Base-by-base conservation (phyloP, 306 rosid genomes). In the Sophora flavescens region DNA sequence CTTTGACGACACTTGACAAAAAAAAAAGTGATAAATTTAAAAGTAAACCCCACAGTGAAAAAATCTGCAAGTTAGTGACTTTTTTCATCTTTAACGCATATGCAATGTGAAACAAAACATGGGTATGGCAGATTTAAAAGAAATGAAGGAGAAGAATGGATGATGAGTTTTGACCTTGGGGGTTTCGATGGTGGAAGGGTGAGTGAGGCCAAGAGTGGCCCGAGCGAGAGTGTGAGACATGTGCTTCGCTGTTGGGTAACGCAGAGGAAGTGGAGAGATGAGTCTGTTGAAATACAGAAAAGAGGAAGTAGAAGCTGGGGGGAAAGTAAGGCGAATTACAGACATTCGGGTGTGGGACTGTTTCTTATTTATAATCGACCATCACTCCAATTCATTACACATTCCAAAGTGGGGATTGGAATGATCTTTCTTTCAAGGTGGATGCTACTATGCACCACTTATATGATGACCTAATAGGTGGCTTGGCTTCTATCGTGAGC, bases 191-290 rank as follows among this genome's bases (percentile, higher is more conserved):
- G 12, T 68, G 39, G 88, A 42, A 30, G 99, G 97, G 50, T 83
- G 80, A 38, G 99, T 96, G 70, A 96, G 99, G 80, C 99, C 99
- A 15, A 96, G 99, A 71, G 86, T 89, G 89, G 90, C 91, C 58
- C 35, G 82, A 35, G 98, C 86, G 36, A 84, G 84, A 47, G 96
- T 60, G 83, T 90, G 97, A 81, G 94, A 86, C 99, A 91, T 96
- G 87, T 78, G 86, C 72, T 77, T 87, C 42, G 63, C 78, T 64
- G 90, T 62, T 17, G 86, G 80, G 33, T 54, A 68, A 62, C 73
- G 65, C 58, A 83, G 82, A 18, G 88, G 88, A 0, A 80, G 5
- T 9, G 86, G 72, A 15, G 79, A 81, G 53, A 83, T 14, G 8
- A 88, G 68, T 78, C 77, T 77, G 1, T 91, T 41, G 39, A 83